Evolutionary conservation across 208 protist genomes (phyloP), one percentile per base, ranked within the genome.

Genomic region (Naegleria fowleri): DNA sequence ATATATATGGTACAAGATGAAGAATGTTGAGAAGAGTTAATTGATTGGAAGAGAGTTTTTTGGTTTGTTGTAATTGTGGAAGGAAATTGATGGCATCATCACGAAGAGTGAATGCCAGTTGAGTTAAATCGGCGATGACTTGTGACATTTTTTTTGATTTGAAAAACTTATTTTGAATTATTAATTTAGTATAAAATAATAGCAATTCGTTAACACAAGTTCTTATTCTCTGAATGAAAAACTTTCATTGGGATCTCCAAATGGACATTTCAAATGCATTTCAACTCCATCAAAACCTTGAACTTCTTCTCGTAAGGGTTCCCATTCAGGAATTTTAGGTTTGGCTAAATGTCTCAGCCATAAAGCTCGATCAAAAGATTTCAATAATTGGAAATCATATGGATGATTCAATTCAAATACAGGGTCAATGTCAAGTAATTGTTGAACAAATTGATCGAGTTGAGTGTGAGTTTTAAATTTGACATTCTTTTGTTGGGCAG

Each of bases 301-400:
- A 1, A 29, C 22, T 67, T 67, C 55, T 67, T 67, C 55, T 67
- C 55, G 11, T 4, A 67, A 11, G 4, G 41, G n/a, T 19, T 67
- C 55, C 55, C 55, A 67, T 4, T 67, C 22, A 29, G 13, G 1
- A 67, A 67, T 67, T 15, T 15, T 29, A 29, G 55, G 55, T 29
- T 67, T 67, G 1, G 11, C 16, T 19, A 67, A 89, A 89, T 89
- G 86, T 40, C n/a, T 89, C 29, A 89, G 39, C 86, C 86, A 89
- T 40, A 89, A 89, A 38, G 40, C 33, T 33, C 39, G 15, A 86
- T 86, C 83, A 48, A 86, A 86, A n/a, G 33, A 48, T n/a, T 51
- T 86, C 9, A 86, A 43, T 43, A 40, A 86, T 16, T 86, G 39
- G n/a, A 25, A 40, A 22, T 40, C 86, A n/a, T 19, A 38, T 0